Percentiles rank a stretch among this genome's conserved stretches.
Conservation (phyloP, 1,284 basidiomycete genomes). For the Phlebopus sp. region DNA sequence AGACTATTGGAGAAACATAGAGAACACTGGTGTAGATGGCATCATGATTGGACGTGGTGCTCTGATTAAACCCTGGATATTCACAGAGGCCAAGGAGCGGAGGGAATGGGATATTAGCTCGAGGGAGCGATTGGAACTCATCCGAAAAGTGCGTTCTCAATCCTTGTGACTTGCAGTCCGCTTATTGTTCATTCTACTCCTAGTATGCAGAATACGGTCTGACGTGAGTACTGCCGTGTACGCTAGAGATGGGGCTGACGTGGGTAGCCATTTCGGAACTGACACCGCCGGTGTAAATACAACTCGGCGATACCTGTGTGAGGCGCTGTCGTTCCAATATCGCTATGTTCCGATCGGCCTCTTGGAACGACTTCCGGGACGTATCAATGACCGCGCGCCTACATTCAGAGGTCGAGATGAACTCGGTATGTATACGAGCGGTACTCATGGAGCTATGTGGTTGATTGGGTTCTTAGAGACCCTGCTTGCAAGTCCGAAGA, state of each 20-base stretch:
- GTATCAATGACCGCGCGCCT: constrained; percentile 89
- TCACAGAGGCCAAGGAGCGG: constrained; percentile 92
- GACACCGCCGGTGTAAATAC: constrained; percentile 91
- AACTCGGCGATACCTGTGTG: constrained; percentile 92
- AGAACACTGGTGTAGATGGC: constrained; percentile 83
- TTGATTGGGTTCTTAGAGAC: constrained; percentile 55
- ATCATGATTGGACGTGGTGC: constrained; percentile 95
- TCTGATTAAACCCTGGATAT: constrained; percentile 95
- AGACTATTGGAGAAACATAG: constrained; percentile 79
- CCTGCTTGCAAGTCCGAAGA: constrained; percentile 76
- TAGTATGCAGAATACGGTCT: constrained; percentile 83
- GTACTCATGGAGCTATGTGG: background rate
- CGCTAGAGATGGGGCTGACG: background rate
- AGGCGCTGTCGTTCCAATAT: constrained; percentile 93
- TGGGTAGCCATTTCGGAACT: constrained; percentile 77
- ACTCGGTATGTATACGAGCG: constrained; percentile 52
- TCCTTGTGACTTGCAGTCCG: background rate
- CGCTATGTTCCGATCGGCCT: constrained; percentile 93
- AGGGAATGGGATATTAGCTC: constrained; percentile 95
- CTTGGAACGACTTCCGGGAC: constrained; percentile 79
- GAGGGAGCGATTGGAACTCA: constrained; percentile 84
- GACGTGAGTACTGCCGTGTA: constrained; percentile 38
- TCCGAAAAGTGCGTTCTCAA: constrained; percentile 63
- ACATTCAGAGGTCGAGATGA: constrained; percentile 85
- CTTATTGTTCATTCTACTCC: background rate